Percentiles rank a stretch among this genome's conserved stretches.
These are phyloP conservation scores for Deinandra increscens DNA, from an alignment of 129 eudicot species.

Conservation along the genomic window DNA sequence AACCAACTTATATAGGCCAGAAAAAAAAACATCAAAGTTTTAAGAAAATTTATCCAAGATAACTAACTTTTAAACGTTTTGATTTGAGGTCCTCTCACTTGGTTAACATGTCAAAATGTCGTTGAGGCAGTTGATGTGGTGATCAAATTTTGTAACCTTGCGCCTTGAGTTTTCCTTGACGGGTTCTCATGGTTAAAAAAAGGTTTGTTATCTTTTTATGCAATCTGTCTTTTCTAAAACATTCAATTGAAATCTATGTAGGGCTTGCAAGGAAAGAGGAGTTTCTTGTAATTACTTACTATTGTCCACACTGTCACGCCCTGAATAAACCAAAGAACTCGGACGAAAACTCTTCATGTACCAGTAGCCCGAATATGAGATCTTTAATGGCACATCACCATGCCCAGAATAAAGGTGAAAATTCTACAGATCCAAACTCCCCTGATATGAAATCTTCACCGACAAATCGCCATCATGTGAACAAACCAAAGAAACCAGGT, in stretches of 20 bases:
- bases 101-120: neutral
- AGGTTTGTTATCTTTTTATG: neutral
- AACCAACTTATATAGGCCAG: neutral
- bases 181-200: neutral
- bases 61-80: neutral
- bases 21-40: neutral
- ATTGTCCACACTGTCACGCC: slow-evolving; percentile 91
- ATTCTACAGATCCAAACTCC: neutral
- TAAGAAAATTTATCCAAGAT: neutral
- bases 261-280: slow-evolving; percentile 97
- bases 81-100: neutral
- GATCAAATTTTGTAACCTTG: neutral
- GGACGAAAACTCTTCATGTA: slow-evolving; percentile 46
- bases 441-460: slow-evolving; percentile 25
- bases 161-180: neutral
- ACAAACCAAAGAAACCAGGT: slow-evolving; percentile 44
- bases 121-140: neutral
- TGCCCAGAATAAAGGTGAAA: slow-evolving; percentile 17
- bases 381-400: slow-evolving; percentile 13
- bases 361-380: slow-evolving; percentile 37
- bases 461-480: slow-evolving; percentile 53
- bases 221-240: neutral
- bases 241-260: slow-evolving; percentile 23
- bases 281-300: slow-evolving; percentile 72
- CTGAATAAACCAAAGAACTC: slow-evolving; percentile 62